Evolutionary conservation across 768 basidiomycete species (phyloP), one percentile per base, ranked within the genome.

Genomic region (Termitomyces sp.): DNA sequence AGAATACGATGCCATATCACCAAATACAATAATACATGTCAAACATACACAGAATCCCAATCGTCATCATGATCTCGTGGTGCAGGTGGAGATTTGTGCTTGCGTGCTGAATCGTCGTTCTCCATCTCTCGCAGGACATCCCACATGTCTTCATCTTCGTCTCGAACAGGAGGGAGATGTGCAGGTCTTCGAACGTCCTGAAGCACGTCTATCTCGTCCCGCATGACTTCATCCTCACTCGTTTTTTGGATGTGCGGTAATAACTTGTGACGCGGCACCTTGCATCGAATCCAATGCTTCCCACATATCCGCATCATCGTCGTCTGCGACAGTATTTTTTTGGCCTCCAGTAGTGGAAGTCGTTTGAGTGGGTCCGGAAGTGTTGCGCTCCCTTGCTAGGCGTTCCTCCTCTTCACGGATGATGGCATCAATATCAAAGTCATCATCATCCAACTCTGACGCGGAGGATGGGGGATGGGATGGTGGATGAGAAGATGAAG

Each of bases 131-230:
- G 65, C 54, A 90, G 71, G 43, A 87, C 75, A 61, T 85, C 80
- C 85, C 91, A 91, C 79, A 90, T 81, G 6, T 89, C 88, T 43
- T 87, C 84, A 52, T 87, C 86, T n/a, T 76, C 74, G n/a, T 68
- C 52, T 48, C 14, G 44, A 22, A 16, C n/a, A 50, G 26, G 54
- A 36, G 41, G 5, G 35, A 52, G 16, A 26, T 44, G 38, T 14
- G 20, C 41, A 14, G 46, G n/a, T 35, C 55, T 36, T 8, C 16
- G 22, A 22, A 38, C 46, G 28, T 43, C 32, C 30, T 63, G 43
- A 26, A 62, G 55, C 11, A 57, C 57, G 40, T 65, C 65, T 33
- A 65, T 38, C 40, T 72, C 70, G 54, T 74, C 70, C 62, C 57
- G 61, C 65, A 69, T 68, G 18, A 61, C 56, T 18, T 68, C 44